Conservation (phyloP, 2,329 filamentous ascomycete genomes). For the Juglanconis sp. region DNA sequence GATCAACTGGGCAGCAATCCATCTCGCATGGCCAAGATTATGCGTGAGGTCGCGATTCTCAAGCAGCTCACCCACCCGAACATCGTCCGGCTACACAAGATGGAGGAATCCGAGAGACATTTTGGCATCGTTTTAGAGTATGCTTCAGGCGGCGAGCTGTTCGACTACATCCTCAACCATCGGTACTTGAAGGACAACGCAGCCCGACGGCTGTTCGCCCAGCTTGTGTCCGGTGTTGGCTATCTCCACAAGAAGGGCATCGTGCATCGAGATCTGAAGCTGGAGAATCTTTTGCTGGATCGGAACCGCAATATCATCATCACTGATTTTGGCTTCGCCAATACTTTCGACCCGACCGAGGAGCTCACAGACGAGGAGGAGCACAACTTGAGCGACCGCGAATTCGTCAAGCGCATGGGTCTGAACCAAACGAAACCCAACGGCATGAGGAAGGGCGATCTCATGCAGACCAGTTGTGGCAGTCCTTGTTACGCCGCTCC, state of each 20-base stretch:
- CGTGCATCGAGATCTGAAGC: slow-evolving; percentile 92
- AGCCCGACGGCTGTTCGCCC: slow-evolving; percentile 86
- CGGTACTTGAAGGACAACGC: slow-evolving; percentile 93
- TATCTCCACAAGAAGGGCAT: slow-evolving; percentile 99
- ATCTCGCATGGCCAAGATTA: slow-evolving; percentile 88
- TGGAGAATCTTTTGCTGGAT: slow-evolving; percentile 92
- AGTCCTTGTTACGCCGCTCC: slow-evolving; percentile 97
- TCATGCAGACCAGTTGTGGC: slow-evolving; percentile 99
- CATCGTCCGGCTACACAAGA: slow-evolving; percentile 94
- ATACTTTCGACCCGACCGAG: slow-evolving; percentile 88
- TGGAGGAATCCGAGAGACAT: slow-evolving; percentile 95
- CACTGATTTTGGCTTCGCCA: slow-evolving; percentile 98
- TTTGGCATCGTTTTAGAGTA: slow-evolving; percentile 99
- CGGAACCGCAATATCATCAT: slow-evolving; percentile 99
- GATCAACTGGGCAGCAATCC: slow-evolving; percentile 87
- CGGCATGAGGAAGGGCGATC: slow-evolving; percentile 78
- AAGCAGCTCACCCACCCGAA: slow-evolving; percentile 84
- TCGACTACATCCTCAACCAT: slow-evolving; percentile 97
- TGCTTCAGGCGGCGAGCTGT: slow-evolving; percentile 93
- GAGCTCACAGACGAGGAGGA: slow-evolving; percentile 90
- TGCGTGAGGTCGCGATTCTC: slow-evolving; percentile 94
- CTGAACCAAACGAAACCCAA: slow-evolving; percentile 75
- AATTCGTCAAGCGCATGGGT: slow-evolving; percentile 82
- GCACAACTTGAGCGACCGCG: slow-evolving; percentile 78
- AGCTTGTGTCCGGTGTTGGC: slow-evolving; percentile 92